Percentiles rank a stretch among this genome's conserved stretches.
These are phyloP conservation scores for Curvularia verruculosa DNA, from an alignment of 2,329 filamentous ascomycete species.

Conservation along the genomic window DNA sequence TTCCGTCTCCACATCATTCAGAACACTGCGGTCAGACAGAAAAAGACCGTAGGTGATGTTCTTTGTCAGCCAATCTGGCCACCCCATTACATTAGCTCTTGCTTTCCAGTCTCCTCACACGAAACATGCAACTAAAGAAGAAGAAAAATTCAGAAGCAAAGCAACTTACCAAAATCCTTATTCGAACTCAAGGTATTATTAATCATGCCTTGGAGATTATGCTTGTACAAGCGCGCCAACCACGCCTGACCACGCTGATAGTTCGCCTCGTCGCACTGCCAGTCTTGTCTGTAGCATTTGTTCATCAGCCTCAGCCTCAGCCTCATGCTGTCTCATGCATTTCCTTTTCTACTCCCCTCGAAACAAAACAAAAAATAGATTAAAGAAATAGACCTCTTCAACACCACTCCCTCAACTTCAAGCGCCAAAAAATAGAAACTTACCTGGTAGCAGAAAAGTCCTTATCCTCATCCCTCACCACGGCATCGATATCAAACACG, in stretches of 20 bases:
- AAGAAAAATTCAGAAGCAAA: neutral
- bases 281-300: conserved; percentile 59
- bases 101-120: neutral
- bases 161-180: conserved; percentile 51
- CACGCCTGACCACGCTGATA: conserved; percentile 60
- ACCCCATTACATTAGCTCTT: neutral
- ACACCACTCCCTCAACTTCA: no score
- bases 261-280: conserved; percentile 65
- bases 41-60: conserved; percentile 66
- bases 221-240: conserved; percentile 63
- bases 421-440: no score
- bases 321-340: no score
- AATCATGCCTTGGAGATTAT: conserved; percentile 53
- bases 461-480: conserved; percentile 63
- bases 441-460: conserved; percentile 61
- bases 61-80: conserved; percentile 58
- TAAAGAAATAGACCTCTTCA: no score
- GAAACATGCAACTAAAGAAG: neutral
- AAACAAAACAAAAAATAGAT: no score
- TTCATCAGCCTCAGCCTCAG: no score
- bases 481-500: conserved; percentile 60
- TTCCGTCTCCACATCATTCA: conserved; percentile 62
- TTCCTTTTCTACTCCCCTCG: no score
- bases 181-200: conserved; percentile 51
- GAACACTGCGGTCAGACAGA: conserved; percentile 61